Base-by-base conservation (phyloP, 352 stramenopile species). In the Globisporangium heterothallicum region DNA sequence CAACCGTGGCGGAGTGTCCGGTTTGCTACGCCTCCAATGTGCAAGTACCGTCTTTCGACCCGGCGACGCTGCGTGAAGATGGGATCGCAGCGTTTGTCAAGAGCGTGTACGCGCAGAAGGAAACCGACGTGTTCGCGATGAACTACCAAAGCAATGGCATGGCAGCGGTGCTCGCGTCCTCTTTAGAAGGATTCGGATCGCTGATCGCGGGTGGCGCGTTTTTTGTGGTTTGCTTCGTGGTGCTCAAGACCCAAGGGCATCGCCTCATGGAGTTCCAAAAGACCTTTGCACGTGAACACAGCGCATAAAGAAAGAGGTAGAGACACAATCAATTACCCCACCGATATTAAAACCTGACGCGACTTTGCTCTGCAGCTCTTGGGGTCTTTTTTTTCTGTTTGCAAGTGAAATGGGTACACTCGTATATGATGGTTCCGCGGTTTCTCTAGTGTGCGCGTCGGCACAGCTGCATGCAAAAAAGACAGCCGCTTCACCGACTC, bases 1-100 rank as follows among this genome's bases (percentile, higher is more conserved):
- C 83, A 21, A 71, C 68, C 3, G 64, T 76, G 49, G 60, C 45
- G 27, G 58, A 61, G 13, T 91, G 80, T 45, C 72, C 67, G 6
- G 42, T 80, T 12, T 88, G 80, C 59, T 91, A 85, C 54, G 66
- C 77, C 2, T 67, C 79, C 36, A 66, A 74, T 45, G 63, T 79
- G 6, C 55, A 69, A 19, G 59, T 59, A 2, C 61, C 71, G 19
- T 76, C 79, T 26, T 56, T 90, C 41, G 70, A 88, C 46, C 64
- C 70, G 0, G 52, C 59, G 2, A 53, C 32, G 19, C 64, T 90
- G 22, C 61, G 71, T 38, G 66, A 82, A 43, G 61, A 86, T 16
- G 63, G 76, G 12, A 78, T 90, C 48, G 58, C 72, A 3, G 66
- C 68, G 40, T 90, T 72, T 40, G 60, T 88, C 24, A 66, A 53